Evolutionary conservation across 441 rosid species (phyloP).

Genomic region (Brassica hybrid): DNA sequence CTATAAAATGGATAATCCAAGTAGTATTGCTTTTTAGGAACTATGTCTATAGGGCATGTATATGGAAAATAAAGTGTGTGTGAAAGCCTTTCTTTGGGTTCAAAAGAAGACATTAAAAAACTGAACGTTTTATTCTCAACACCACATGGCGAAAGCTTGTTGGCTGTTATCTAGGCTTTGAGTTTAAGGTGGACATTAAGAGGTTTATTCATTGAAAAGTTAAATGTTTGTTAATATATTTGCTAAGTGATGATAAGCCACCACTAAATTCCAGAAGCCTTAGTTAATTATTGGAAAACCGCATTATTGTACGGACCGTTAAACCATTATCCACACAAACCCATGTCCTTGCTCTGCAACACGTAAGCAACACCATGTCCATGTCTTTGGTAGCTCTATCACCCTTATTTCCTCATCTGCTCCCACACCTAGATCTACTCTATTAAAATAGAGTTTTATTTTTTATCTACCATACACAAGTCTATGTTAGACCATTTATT

Average conservation of each 20-base stretch:
- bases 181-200: constrained; percentile 53
- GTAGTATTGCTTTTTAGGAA: constrained; percentile 49
- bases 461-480: too few relatives aligned
- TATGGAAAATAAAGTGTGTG: constrained; percentile 49
- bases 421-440: neutral
- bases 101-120: constrained; percentile 36
- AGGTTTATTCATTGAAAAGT: constrained; percentile 28
- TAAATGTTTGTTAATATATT: constrained; percentile 21
- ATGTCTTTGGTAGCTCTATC: too few relatives aligned
- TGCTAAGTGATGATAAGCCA: constrained; percentile 41
- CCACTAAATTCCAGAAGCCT: constrained; percentile 32
- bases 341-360: neutral
- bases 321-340: constrained; percentile 31
- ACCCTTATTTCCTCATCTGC: neutral
- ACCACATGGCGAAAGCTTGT: constrained; percentile 53
- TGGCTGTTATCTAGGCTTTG: constrained; percentile 39
- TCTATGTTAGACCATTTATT: too few relatives aligned
- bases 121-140: neutral
- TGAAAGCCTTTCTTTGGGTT: constrained; percentile 47
- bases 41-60: constrained; percentile 56
- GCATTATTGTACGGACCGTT: constrained; percentile 39
- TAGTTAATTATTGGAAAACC: constrained; percentile 29
- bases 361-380: too few relatives aligned
- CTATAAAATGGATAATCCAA: constrained; percentile 15
- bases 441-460: too few relatives aligned